Evolutionary conservation across 2,329 filamentous ascomycete species (phyloP).

Genomic region (Aspergillus ibericus): DNA sequence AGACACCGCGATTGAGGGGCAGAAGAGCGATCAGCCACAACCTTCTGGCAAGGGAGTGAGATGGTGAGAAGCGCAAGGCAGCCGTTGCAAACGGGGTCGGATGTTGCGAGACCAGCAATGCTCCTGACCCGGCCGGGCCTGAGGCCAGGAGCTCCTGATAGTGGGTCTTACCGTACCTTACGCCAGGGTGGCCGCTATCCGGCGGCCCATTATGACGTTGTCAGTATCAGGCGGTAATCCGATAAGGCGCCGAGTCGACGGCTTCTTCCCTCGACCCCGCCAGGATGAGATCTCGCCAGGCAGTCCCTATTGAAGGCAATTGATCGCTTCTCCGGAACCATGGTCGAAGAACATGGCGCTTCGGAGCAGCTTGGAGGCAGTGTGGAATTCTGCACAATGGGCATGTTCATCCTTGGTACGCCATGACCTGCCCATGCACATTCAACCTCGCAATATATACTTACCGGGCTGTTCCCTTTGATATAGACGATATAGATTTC

Average conservation of each 20-base stretch:
- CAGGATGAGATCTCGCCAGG: background rate
- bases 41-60: background rate
- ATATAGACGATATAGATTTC: constrained; percentile 86
- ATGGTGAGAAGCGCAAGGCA: constrained; percentile 1
- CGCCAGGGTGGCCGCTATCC: background rate
- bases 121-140: constrained; percentile 25
- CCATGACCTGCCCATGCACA: constrained; percentile 10
- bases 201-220: constrained; percentile 19
- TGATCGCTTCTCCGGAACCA: constrained; percentile 6
- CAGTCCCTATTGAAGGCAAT: background rate
- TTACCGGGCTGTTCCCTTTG: constrained; percentile 2
- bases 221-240: constrained; percentile 18
- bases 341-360: constrained; percentile 15
- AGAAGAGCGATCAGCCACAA: background rate
- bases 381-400: constrained; percentile 60
- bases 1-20: background rate
- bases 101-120: constrained; percentile 15
- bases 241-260: constrained; percentile 10
- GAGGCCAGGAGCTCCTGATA: constrained; percentile 17
- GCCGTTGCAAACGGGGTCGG: constrained; percentile 19
- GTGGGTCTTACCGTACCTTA: constrained; percentile 26
- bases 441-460: constrained; percentile 13
- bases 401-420: constrained; percentile 65
- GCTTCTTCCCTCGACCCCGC: constrained; percentile 2
- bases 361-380: constrained; percentile 6